Conservation (phyloP, 306 rosid genomes). For the Dryas octopetala region DNA sequence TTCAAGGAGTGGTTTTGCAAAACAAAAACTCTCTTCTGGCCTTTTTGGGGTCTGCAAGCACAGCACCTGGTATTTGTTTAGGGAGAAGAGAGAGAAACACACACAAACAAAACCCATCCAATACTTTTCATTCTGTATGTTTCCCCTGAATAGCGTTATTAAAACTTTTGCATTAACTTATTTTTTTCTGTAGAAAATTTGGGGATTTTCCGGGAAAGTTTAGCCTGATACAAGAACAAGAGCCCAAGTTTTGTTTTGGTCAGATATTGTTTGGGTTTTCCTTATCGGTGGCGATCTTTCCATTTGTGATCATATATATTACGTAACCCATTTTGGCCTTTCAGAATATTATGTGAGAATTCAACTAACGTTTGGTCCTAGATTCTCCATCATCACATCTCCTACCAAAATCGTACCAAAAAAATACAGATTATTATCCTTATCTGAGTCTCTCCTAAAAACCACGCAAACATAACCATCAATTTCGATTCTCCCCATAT, state of each 20-base stretch:
- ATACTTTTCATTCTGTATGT: not conserved
- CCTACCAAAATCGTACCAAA: conserved; percentile 1
- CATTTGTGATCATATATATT: not conserved
- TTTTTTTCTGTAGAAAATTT: conserved; percentile 12
- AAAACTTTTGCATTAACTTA: not conserved
- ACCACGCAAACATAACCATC: conserved; percentile 3
- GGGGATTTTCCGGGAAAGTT: conserved; percentile 19
- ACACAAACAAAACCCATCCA: not conserved
- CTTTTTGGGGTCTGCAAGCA: not conserved
- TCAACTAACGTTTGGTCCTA: conserved; percentile 7
- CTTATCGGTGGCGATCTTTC: not conserved
- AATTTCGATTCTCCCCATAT: not conserved
- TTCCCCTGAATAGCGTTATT: not conserved
- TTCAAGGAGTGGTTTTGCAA: conserved; percentile 23
- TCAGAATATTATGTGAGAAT: not conserved
- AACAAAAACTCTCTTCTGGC: conserved; percentile 16
- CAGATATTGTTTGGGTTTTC: not conserved
- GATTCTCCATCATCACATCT: conserved; percentile 15
- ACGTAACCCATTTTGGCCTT: not conserved
- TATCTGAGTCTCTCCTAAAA: not conserved
- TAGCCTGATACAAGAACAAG: conserved; percentile 2
- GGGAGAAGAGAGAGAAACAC: conserved; percentile 10
- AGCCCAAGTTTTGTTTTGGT: not conserved
- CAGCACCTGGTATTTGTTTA: conserved; percentile 33
- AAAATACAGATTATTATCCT: not conserved